phyloP scores from a whole-genome alignment of 2,329 filamentous ascomycete species.

The Chrysosporium keratinophilum region DNA sequence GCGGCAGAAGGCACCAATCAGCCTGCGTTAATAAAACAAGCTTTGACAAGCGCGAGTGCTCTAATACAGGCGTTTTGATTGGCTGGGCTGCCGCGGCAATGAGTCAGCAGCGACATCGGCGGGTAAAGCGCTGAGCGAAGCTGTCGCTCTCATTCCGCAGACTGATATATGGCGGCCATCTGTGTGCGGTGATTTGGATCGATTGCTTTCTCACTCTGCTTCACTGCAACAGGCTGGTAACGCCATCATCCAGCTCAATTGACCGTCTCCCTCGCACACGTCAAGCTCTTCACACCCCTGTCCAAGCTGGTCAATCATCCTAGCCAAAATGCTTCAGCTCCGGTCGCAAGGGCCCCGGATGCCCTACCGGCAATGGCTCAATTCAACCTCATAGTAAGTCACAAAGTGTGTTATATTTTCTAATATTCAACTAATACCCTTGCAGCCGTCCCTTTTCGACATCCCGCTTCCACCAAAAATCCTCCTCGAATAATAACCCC shows the following conservation, averaged over 20 bases:
- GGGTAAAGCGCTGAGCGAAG: slow-evolving; percentile 1
- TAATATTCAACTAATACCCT: neutral
- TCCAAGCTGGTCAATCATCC: neutral
- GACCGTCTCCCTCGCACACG: neutral
- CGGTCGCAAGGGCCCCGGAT: slow-evolving; percentile 8
- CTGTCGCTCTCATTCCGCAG: neutral
- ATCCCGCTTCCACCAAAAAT: slow-evolving; percentile 3
- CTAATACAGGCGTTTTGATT: slow-evolving; percentile 1
- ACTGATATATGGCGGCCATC: neutral
- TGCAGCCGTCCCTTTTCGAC: slow-evolving; percentile 5
- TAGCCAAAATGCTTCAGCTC: slow-evolving; percentile 14
- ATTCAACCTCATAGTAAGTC: slow-evolving; percentile 12
- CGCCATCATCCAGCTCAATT: neutral
- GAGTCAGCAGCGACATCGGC: slow-evolving; percentile 12
- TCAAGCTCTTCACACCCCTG: neutral
- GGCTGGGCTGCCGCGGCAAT: neutral
- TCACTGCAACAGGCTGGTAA: neutral
- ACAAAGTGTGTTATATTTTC: neutral
- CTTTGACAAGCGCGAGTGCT: neutral
- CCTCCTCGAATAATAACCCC: slow-evolving; percentile 13
- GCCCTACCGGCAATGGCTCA: slow-evolving; percentile 11
- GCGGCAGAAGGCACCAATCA: too few species aligned
- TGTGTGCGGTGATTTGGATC: neutral
- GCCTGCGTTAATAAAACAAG: neutral
- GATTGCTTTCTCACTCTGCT: neutral